phyloP scores from a whole-genome alignment of 2,329 filamentous ascomycete genomes.

The Neopestalotiopsis clavispora region DNA sequence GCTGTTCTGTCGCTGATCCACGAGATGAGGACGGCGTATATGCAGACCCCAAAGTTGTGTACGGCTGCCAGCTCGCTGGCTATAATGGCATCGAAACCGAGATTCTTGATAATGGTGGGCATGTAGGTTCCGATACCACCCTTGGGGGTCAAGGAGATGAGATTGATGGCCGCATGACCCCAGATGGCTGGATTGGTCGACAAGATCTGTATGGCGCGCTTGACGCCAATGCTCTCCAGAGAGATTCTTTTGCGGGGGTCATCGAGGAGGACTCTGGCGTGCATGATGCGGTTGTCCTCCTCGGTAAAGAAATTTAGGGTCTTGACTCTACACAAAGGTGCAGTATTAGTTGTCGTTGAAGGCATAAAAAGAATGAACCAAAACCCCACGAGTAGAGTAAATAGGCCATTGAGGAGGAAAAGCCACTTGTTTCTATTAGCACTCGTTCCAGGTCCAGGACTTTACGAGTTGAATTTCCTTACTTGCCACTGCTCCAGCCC shows the following conservation, averaged over 20 bases:
- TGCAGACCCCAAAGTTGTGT: conserved; percentile 1
- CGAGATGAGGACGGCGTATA: background rate
- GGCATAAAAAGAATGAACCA: background rate
- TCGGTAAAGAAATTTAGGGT: background rate
- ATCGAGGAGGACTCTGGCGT: background rate
- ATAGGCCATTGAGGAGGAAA: background rate
- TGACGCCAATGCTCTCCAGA: background rate
- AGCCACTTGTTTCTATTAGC: background rate
- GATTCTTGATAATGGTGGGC: conserved; percentile 10
- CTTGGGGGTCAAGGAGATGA: background rate
- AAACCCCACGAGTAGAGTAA: background rate
- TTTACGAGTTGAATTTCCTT: background rate
- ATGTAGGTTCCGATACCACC: background rate
- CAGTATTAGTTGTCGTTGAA: background rate
- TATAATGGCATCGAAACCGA: conserved; percentile 4
- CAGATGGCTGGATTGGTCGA: background rate
- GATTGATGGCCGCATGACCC: background rate
- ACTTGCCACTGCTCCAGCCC: background rate
- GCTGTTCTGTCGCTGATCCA: conserved; percentile 6
- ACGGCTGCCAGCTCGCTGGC: background rate
- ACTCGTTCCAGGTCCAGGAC: background rate
- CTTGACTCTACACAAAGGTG: background rate
- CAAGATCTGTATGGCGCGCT: background rate
- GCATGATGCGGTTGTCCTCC: background rate
- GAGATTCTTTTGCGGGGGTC: background rate